Conservation (phyloP, 768 basidiomycete genomes). For the Russula emetica region DNA sequence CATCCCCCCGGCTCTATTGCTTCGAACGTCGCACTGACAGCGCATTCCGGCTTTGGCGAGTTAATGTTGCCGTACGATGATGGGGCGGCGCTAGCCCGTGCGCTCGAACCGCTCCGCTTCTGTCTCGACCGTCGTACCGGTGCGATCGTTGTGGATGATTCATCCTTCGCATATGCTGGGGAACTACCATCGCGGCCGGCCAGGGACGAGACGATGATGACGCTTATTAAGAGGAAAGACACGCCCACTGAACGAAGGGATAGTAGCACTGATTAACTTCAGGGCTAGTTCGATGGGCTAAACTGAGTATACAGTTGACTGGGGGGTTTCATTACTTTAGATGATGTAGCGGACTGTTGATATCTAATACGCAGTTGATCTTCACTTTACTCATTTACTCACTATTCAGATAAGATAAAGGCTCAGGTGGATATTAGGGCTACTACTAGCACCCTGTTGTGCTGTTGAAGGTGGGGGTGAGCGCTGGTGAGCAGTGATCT, state of each 20-base stretch:
- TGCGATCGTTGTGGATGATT: slow-evolving; percentile 26
- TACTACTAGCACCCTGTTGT: not conserved
- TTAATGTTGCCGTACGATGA: slow-evolving; percentile 24
- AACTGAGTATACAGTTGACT: not conserved
- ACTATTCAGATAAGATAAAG: too few species aligned
- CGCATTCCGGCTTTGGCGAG: slow-evolving; percentile 27
- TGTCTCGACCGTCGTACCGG: slow-evolving; percentile 26
- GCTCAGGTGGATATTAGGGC: not conserved
- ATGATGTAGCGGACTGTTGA: too few species aligned
- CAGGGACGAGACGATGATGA: slow-evolving; percentile 25
- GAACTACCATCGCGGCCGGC: not conserved
- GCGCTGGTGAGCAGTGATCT: not conserved
- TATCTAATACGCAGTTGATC: too few species aligned
- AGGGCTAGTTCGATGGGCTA: too few species aligned
- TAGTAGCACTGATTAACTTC: not conserved
- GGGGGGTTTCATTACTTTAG: not conserved
- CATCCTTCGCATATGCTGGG: not conserved
- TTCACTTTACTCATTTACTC: too few species aligned
- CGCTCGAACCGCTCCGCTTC: slow-evolving; percentile 24
- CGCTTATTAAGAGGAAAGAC: slow-evolving; percentile 3
- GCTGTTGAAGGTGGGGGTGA: not conserved
- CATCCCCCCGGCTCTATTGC: slow-evolving; percentile 22
- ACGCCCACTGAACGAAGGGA: not conserved
- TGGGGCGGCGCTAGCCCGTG: not conserved
- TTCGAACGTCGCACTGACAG: slow-evolving; percentile 17